phyloP scores from a whole-genome alignment of 768 basidiomycete species.

The Boletus bicolor region DNA sequence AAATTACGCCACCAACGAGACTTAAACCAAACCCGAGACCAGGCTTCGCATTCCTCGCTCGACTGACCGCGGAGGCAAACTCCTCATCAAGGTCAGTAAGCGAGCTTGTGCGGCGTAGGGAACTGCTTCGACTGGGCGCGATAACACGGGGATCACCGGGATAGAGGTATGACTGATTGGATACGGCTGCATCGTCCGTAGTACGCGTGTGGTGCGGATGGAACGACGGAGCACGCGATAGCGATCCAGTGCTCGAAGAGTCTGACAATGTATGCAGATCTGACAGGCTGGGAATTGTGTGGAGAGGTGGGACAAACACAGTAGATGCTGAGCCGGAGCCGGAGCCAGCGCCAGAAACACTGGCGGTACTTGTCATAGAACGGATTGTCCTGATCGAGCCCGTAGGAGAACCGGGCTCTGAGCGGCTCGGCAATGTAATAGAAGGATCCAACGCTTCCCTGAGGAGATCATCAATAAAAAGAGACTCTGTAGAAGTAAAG shows the following conservation, averaged over 20 bases:
- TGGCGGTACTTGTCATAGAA: conserved; percentile 48
- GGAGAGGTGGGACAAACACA: conserved; percentile 74
- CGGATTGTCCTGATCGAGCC: conserved; percentile 69
- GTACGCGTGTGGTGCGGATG: conserved; percentile 62
- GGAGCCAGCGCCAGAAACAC: conserved; percentile 31
- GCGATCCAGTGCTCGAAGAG: conserved; percentile 36
- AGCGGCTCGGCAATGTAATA: conserved; percentile 46
- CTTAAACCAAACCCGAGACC: conserved; percentile 45
- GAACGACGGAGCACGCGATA: conserved; percentile 45
- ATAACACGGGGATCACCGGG: conserved; percentile 74
- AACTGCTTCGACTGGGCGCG: conserved; percentile 59
- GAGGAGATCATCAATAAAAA: conserved; percentile 1
- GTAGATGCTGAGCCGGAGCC: conserved; percentile 64
- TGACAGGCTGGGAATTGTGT: conserved; percentile 65
- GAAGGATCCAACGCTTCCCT: conserved; percentile 81
- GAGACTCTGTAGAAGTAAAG: not conserved
- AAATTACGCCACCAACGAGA: conserved; percentile 37
- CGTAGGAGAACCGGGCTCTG: conserved; percentile 42
- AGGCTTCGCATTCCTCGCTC: conserved; percentile 39
- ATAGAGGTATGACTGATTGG: conserved; percentile 63
- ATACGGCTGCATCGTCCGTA: conserved; percentile 70
- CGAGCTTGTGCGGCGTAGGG: conserved; percentile 63
- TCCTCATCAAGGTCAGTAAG: conserved; percentile 73
- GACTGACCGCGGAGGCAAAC: conserved; percentile 43
- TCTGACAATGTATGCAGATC: conserved; percentile 53